phyloP scores from a whole-genome alignment of 192 early-diverging fungal genomes.

The Backusella westeae region DNA sequence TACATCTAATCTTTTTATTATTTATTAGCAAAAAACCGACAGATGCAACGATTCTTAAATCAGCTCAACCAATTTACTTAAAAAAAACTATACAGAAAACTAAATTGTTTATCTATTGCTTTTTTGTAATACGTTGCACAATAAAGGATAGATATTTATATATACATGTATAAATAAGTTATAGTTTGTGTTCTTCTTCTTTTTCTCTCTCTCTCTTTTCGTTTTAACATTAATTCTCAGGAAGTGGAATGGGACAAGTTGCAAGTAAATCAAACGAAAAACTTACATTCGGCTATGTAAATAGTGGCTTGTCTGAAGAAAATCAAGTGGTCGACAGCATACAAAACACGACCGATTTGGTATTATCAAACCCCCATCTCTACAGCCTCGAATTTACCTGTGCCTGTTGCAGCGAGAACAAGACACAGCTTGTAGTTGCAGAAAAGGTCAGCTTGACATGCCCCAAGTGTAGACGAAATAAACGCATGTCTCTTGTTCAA shows the following conservation, averaged over 20 bases:
- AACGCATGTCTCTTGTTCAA: constrained; percentile 21
- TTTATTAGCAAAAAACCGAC: constrained; percentile 50
- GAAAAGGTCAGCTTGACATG: not conserved
- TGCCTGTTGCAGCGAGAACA: not conserved
- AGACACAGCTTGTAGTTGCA: not conserved
- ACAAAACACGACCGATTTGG: constrained; percentile 3
- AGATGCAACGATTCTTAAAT: constrained; percentile 56
- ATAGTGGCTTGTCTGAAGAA: not conserved
- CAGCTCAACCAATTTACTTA: constrained; percentile 42
- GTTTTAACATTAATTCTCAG: not conserved
- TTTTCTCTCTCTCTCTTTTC: not conserved
- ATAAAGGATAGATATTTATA: not conserved
- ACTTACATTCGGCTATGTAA: constrained; percentile 23
- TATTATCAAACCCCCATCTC: constrained; percentile 16
- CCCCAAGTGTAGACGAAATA: constrained; percentile 4
- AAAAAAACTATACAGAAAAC: not conserved
- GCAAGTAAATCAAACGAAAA: constrained; percentile 11
- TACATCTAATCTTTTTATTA: not conserved
- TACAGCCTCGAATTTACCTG: constrained; percentile 21
- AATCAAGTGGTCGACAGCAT: not conserved
- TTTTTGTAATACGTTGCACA: not conserved
- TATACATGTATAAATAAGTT: not conserved
- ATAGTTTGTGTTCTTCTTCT: not conserved
- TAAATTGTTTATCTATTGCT: not conserved
- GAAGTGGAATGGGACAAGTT: constrained; percentile 14